These are phyloP conservation scores for Ophiostoma quercus DNA, from an alignment of 2,329 filamentous ascomycete genomes.

Conservation along the genomic window DNA sequence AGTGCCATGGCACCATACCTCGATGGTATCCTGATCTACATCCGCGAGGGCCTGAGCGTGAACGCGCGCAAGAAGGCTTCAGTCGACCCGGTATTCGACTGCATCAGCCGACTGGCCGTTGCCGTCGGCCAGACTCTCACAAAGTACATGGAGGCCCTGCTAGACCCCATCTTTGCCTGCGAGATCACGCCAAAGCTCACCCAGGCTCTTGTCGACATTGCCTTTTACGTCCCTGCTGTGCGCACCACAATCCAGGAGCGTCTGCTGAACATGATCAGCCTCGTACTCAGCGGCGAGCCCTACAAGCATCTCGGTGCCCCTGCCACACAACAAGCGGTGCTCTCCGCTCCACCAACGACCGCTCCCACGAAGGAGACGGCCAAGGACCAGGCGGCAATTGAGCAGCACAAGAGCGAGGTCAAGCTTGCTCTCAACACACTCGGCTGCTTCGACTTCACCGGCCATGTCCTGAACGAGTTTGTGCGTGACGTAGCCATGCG, in stretches of 20 bases:
- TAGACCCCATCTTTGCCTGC: constrained; percentile 95
- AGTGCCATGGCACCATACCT: constrained; percentile 93
- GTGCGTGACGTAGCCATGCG: constrained; percentile 96
- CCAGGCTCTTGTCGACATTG: constrained; percentile 95
- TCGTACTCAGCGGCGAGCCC: constrained; percentile 84
- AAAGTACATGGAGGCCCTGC: constrained; percentile 94
- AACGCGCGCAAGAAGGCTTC: constrained; percentile 64
- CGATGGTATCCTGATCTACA: constrained; percentile 88
- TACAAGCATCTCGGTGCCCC: constrained; percentile 92
- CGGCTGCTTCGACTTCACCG: constrained; percentile 94
- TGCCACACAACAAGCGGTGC: neutral
- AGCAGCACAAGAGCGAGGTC: constrained; percentile 77
- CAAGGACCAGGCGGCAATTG: constrained; percentile 75
- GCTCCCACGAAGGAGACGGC: constrained; percentile 69
- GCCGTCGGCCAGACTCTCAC: constrained; percentile 94
- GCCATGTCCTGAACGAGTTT: constrained; percentile 94
- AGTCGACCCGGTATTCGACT: constrained; percentile 85
- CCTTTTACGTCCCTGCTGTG: constrained; percentile 94
- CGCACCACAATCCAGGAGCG: constrained; percentile 91
- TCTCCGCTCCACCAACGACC: constrained; percentile 16
- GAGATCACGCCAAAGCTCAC: constrained; percentile 90
- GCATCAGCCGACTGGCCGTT: constrained; percentile 91
- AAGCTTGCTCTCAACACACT: constrained; percentile 90
- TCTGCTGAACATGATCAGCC: constrained; percentile 87
- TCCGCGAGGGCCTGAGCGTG: constrained; percentile 80